These are phyloP conservation scores for Cyberlindnera galapagoensis DNA, from an alignment of 805 yeast genomes.

Conservation along the genomic window DNA sequence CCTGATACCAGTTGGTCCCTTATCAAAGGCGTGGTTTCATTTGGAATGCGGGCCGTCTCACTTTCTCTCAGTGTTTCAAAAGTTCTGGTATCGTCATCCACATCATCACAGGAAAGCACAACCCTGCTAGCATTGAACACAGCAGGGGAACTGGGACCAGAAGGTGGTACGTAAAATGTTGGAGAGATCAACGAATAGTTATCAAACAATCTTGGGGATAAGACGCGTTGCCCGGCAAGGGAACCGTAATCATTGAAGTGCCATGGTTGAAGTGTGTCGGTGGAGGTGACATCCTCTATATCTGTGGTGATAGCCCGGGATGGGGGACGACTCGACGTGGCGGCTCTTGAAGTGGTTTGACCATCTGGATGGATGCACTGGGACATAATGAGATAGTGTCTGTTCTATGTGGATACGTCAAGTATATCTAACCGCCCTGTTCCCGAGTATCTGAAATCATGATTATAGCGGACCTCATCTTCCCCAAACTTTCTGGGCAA, in stretches of 20 bases:
- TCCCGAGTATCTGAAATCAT: too few relatives aligned
- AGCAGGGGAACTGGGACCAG: too few relatives aligned
- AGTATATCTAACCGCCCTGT: too few relatives aligned
- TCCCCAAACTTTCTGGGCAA: too few relatives aligned
- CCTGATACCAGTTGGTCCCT: too few relatives aligned
- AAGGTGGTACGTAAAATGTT: too few relatives aligned
- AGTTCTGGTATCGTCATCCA: not conserved
- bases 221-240: too few relatives aligned
- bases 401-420: too few relatives aligned
- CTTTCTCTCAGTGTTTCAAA: conserved; percentile 1
- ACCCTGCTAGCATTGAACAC: too few relatives aligned
- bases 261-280: not conserved
- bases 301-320: not conserved
- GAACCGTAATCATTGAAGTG: not conserved
- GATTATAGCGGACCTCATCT: too few relatives aligned
- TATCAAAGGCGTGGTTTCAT: not conserved
- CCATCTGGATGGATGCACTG: conserved; percentile 18
- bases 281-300: not conserved
- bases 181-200: conserved; percentile 4
- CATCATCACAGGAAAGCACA: not conserved
- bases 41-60: not conserved
- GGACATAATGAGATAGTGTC: conserved; percentile 13
- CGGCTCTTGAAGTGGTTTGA: conserved; percentile 16
- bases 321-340: conserved; percentile 9
- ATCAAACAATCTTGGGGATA: conserved; percentile 3